Evolutionary conservation across 345 rosid species (phyloP).

Genomic region (Lumnitzera racemosa): DNA sequence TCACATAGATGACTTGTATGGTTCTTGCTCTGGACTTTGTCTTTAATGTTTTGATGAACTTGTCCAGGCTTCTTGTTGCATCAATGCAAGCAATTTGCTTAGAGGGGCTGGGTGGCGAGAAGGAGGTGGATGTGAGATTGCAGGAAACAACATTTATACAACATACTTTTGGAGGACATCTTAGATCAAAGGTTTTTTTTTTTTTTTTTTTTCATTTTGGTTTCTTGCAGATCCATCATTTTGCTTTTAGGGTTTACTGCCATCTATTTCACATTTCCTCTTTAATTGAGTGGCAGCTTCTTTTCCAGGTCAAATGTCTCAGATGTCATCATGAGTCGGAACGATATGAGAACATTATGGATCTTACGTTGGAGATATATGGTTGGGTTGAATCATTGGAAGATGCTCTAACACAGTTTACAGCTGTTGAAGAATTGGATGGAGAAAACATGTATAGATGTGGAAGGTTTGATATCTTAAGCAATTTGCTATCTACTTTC

Average conservation of each 20-base stretch:
- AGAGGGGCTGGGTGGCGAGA: conserved; percentile 75
- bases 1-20: not conserved
- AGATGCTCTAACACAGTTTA: conserved; percentile 79
- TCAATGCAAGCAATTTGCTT: conserved; percentile 83
- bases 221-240: not conserved
- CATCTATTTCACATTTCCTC: not conserved
- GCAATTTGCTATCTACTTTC: not conserved
- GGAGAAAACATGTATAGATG: conserved; percentile 93
- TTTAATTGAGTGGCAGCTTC: not conserved
- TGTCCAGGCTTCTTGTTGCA: conserved; percentile 60
- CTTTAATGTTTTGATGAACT: conserved; percentile 5
- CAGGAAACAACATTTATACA: conserved; percentile 88
- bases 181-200: conserved; percentile 57
- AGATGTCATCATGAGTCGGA: conserved; percentile 75
- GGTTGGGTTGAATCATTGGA: conserved; percentile 81
- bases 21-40: not conserved
- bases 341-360: conserved; percentile 79
- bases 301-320: conserved; percentile 58
- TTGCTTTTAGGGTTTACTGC: conserved; percentile 1
- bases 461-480: conserved; percentile 44
- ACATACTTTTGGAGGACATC: conserved; percentile 74
- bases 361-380: conserved; percentile 73
- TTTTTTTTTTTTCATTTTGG: conserved; percentile 3
- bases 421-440: conserved; percentile 72
- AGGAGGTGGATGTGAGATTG: conserved; percentile 50